Conservation (phyloP, 441 rosid species). For the Monsonia emarginata region DNA sequence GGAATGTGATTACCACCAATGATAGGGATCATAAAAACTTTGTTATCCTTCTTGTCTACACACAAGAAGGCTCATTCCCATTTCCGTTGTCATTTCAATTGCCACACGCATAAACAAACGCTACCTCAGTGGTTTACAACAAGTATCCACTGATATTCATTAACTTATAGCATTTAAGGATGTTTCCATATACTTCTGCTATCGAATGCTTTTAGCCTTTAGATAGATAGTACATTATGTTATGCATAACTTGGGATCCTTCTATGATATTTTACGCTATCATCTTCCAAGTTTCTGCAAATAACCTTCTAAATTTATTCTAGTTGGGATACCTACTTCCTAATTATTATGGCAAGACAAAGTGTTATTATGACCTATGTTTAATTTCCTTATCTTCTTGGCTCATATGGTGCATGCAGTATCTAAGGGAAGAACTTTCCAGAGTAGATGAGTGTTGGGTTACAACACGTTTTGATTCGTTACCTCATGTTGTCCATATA, state of each 20-base stretch:
- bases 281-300: background rate
- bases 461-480: slow-evolving; percentile 88
- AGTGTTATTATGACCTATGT: slow-evolving; percentile 1
- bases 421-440: slow-evolving; percentile 71
- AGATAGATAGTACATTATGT: background rate
- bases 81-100: too few species aligned
- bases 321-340: background rate
- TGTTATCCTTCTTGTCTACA: too few species aligned
- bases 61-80: too few species aligned
- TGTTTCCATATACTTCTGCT: too few species aligned
- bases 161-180: background rate
- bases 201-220: background rate
- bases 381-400: slow-evolving; percentile 18
- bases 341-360: background rate
- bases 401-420: slow-evolving; percentile 40
- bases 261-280: background rate
- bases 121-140: too few species aligned
- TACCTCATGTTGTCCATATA: slow-evolving; percentile 92
- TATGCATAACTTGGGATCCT: background rate
- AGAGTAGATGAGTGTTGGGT: slow-evolving; percentile 81
- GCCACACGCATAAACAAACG: too few species aligned
- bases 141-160: too few species aligned
- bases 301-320: background rate
- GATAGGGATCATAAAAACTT: too few species aligned
- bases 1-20: too few species aligned